Conservation (phyloP, 1,139 yeast genomes). For the Pichia sp. region DNA sequence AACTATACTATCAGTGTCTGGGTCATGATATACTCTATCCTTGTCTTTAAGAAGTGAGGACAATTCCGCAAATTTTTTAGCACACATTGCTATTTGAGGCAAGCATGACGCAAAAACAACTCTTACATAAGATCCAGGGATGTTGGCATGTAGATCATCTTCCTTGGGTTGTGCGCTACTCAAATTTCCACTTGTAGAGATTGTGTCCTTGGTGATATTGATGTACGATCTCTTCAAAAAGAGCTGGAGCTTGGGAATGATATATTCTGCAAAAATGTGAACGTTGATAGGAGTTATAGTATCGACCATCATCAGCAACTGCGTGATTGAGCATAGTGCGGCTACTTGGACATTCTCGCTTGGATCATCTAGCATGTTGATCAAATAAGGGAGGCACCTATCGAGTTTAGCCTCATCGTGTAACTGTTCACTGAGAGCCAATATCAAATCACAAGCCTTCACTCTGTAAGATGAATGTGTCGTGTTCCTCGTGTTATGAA, state of each 20-base stretch:
- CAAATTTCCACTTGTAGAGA: not conserved
- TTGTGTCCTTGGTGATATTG: conserved; percentile 2
- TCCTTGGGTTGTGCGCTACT: not conserved
- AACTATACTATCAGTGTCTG: conserved; percentile 31
- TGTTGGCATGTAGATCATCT: not conserved
- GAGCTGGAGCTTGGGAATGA: conserved; percentile 60
- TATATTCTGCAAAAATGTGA: conserved; percentile 70
- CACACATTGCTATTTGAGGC: conserved; percentile 59
- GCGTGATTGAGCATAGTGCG: conserved; percentile 52
- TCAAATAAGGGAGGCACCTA: conserved; percentile 73
- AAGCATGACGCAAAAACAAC: conserved; percentile 66
- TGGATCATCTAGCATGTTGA: conserved; percentile 47
- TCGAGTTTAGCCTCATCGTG: conserved; percentile 83
- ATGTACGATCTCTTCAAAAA: conserved; percentile 32
- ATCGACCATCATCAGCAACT: conserved; percentile 58
- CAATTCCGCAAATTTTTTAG: conserved; percentile 61
- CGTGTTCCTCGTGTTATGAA: conserved; percentile 60
- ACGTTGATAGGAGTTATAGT: conserved; percentile 69
- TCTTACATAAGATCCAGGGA: conserved; percentile 39
- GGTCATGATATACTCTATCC: conserved; percentile 22
- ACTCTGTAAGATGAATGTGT: conserved; percentile 55
- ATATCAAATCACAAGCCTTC: conserved; percentile 67
- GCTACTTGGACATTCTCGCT: conserved; percentile 52
- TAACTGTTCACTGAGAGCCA: conserved; percentile 69
- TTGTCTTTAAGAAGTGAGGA: conserved; percentile 45